Conservation (phyloP, 768 basidiomycete species). For the Trametes cinnabarina region DNA sequence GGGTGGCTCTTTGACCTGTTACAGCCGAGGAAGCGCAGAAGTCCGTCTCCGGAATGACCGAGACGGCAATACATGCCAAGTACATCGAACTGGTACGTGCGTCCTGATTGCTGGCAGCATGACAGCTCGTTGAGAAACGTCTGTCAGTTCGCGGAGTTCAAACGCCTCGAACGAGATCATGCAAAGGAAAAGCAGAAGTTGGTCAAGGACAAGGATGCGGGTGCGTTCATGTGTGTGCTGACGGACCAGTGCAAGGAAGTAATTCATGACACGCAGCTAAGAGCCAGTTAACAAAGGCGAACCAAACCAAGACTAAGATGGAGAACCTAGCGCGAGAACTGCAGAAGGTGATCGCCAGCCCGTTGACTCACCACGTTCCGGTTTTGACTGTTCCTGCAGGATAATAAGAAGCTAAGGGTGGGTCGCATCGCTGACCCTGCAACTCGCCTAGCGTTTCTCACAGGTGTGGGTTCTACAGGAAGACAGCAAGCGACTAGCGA, state of each 20-base stretch:
- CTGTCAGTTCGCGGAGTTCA: constrained; percentile 80
- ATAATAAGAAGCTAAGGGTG: constrained; percentile 86
- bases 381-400: constrained; percentile 44
- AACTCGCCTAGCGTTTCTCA: constrained; percentile 46
- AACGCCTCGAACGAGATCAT: constrained; percentile 82
- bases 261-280: constrained; percentile 49
- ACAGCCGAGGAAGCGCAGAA: constrained; percentile 87
- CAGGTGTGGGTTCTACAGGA: constrained; percentile 47
- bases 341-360: constrained; percentile 63
- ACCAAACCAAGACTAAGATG: constrained; percentile 86
- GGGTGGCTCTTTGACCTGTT: constrained; percentile 10
- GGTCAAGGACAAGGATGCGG: constrained; percentile 86
- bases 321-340: constrained; percentile 86
- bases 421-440: constrained; percentile 30
- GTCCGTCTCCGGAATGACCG: constrained; percentile 77
- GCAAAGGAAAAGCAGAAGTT: constrained; percentile 92
- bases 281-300: constrained; percentile 80
- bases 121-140: not conserved
- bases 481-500: constrained; percentile 76
- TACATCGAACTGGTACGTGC: constrained; percentile 81
- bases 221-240: constrained; percentile 38
- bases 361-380: not conserved
- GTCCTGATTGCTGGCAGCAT: constrained; percentile 7
- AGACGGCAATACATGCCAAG: constrained; percentile 80
- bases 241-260: not conserved